These are phyloP conservation scores for Solanum piurae DNA, from an alignment of 257 asterid species.

Conservation along the genomic window DNA sequence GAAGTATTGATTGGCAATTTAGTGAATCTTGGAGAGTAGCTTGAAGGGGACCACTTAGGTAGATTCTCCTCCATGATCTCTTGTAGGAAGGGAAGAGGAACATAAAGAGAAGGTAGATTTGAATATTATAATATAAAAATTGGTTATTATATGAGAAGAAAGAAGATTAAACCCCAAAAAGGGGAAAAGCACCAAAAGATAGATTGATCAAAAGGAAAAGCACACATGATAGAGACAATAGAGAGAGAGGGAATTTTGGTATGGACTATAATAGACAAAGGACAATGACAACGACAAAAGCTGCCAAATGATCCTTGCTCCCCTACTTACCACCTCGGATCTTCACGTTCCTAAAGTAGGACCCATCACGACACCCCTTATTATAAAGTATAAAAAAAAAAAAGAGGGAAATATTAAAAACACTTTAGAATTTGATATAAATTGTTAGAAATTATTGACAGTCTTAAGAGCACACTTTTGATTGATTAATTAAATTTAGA, in stretches of 20 bases:
- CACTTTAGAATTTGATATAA: background rate
- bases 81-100: background rate
- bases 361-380: conserved; percentile 5
- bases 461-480: too few relatives aligned
- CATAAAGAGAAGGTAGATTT: background rate
- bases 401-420: too few relatives aligned
- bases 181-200: conserved; percentile 67
- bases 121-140: background rate
- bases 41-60: background rate
- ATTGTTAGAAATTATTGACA: too few relatives aligned
- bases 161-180: conserved; percentile 33
- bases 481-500: too few relatives aligned
- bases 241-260: background rate
- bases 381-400: background rate
- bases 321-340: conserved; percentile 10
- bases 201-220: conserved; percentile 60
- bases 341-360: conserved; percentile 29
- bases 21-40: background rate
- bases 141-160: background rate
- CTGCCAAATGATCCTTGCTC: conserved; percentile 33
- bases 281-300: conserved; percentile 11
- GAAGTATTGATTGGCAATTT: background rate
- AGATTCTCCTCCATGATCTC: background rate
- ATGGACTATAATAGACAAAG: conserved; percentile 1
- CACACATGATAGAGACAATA: conserved; percentile 1